Conservation (phyloP, 805 yeast species). For the Yamadazyma kitorensis region DNA sequence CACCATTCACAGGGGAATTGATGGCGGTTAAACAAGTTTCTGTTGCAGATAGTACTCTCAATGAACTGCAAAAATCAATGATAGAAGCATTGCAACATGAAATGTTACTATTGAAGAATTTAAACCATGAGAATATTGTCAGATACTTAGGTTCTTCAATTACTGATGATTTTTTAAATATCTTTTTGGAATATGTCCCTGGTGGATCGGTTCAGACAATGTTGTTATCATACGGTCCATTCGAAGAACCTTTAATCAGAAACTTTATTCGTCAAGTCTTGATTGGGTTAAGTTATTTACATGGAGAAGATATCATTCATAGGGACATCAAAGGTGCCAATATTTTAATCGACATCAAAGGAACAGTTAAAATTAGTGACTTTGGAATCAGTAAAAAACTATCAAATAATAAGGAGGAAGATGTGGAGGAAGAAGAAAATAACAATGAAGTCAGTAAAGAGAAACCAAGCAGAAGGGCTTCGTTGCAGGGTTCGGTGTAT, state of each 20-base stretch:
- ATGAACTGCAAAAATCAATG: conserved; percentile 46
- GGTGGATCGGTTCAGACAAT: conserved; percentile 60
- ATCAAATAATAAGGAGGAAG: conserved; percentile 9
- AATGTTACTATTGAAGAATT: conserved; percentile 68
- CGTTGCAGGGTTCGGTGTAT: conserved; percentile 88
- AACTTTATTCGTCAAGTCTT: conserved; percentile 75
- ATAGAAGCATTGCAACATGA: conserved; percentile 81
- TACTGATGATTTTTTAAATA: conserved; percentile 69
- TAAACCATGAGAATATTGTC: conserved; percentile 90
- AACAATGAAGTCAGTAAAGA: conserved; percentile 12
- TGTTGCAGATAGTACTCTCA: conserved; percentile 46
- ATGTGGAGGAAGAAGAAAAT: conserved; percentile 5
- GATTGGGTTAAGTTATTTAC: conserved; percentile 71
- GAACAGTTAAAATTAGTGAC: conserved; percentile 80
- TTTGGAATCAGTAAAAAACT: conserved; percentile 70
- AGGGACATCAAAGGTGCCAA: conserved; percentile 90
- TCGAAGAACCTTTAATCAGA: conserved; percentile 72
- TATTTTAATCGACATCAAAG: conserved; percentile 74
- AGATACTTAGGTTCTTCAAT: conserved; percentile 86
- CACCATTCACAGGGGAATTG: conserved; percentile 86
- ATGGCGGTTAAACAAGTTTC: conserved; percentile 97
- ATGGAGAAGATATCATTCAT: conserved; percentile 73
- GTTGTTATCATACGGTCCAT: conserved; percentile 71
- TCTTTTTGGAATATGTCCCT: conserved; percentile 65
- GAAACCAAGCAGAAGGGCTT: conserved; percentile 56